phyloP scores from a whole-genome alignment of 495 filamentous ascomycete species.

The Penicillium manginii region DNA sequence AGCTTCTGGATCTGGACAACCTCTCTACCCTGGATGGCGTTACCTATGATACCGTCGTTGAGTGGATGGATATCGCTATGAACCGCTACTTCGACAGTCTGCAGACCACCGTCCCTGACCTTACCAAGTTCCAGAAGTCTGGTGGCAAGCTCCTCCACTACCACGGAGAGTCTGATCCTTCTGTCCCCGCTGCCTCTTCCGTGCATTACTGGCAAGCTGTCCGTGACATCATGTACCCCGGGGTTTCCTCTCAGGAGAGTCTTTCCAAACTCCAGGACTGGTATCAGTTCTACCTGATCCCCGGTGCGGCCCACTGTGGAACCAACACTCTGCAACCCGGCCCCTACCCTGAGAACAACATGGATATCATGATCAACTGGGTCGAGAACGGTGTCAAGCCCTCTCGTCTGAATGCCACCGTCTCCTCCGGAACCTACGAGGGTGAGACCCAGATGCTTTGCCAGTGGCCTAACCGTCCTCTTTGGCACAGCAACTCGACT shows the following conservation, averaged over 20 bases:
- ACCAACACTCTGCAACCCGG: conserved; percentile 50
- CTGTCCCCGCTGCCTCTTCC: conserved; percentile 52
- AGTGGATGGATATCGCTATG: conserved; percentile 43
- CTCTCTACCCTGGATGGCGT: conserved; percentile 40
- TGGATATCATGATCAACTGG: conserved; percentile 53
- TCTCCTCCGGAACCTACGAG: conserved; percentile 32
- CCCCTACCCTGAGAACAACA: conserved; percentile 49
- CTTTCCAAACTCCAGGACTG: conserved; percentile 50
- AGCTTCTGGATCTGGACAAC: conserved; percentile 35
- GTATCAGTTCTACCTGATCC: conserved; percentile 55
- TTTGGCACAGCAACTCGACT: conserved; percentile 41
- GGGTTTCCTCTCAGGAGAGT: conserved; percentile 32
- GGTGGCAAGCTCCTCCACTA: conserved; percentile 56
- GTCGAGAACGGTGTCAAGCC: conserved; percentile 54
- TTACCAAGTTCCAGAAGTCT: conserved; percentile 40
- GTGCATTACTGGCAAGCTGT: conserved; percentile 57
- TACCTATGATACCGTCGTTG: conserved; percentile 46
- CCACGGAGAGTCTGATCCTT: conserved; percentile 56
- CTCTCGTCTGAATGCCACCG: conserved; percentile 42
- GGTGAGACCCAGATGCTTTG: conserved; percentile 52
- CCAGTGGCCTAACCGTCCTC: conserved; percentile 50
- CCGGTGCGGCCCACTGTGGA: conserved; percentile 54
- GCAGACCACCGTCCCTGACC: conserved; percentile 53
- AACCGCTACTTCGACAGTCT: conserved; percentile 40
- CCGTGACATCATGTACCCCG: conserved; percentile 50